Conservation (phyloP, 768 basidiomycete species). For the Serendipita sp. region DNA sequence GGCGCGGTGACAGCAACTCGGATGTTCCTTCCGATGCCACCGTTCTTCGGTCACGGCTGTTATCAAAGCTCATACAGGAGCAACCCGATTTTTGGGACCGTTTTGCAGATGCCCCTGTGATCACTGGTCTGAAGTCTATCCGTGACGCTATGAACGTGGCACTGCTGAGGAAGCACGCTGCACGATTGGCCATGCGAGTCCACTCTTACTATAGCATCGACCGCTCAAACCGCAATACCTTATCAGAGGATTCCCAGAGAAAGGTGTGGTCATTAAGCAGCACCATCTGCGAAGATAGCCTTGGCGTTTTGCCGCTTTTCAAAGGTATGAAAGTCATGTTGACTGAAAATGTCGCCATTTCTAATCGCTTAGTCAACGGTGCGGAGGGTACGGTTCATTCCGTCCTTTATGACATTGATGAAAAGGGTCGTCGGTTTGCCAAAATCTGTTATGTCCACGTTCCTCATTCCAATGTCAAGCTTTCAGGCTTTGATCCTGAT, state of each 20-base stretch:
- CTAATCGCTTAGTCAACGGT: neutral
- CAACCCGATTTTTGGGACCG: neutral
- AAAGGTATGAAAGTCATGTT: constrained; percentile 5
- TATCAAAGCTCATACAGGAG: neutral
- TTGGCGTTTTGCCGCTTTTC: neutral
- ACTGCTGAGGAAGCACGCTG: neutral
- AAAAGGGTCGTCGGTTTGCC: neutral
- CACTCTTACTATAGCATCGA: neutral
- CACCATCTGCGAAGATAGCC: no score
- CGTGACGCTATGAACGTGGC: neutral
- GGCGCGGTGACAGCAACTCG: neutral
- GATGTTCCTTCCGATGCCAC: neutral
- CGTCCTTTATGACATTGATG: neutral
- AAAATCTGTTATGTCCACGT: neutral
- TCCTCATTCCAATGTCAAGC: neutral
- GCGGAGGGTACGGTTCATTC: neutral
- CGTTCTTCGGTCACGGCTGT: neutral
- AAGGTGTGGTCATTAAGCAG: no score
- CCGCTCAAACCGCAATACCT: neutral
- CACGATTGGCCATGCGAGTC: neutral
- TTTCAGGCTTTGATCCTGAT: neutral
- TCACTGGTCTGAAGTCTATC: neutral
- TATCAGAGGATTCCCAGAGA: no score
- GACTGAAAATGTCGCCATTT: constrained; percentile 7
- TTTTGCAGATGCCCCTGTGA: neutral